Conservation (phyloP, 345 rosid species). For the Triadica sebifera region DNA sequence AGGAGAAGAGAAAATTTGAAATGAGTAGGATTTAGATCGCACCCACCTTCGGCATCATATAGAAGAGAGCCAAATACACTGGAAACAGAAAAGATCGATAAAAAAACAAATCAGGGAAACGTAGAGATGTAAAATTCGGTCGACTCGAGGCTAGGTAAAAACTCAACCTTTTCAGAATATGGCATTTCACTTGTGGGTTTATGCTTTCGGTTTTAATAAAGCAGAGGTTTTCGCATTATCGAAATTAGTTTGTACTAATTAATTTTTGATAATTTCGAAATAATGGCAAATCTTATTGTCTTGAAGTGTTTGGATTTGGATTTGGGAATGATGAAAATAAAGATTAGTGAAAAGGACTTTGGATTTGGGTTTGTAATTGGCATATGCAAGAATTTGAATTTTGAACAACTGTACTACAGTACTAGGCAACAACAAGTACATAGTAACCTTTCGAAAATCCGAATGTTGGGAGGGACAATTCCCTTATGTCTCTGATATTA, state of each 20-base stretch:
- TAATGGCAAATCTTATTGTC: neutral
- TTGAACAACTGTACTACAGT: neutral
- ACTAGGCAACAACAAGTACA: neutral
- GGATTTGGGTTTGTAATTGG: neutral
- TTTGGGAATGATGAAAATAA: neutral
- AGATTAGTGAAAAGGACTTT: too few species aligned
- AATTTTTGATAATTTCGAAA: neutral
- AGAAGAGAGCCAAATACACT: neutral
- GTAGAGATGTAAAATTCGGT: slow-evolving; percentile 7
- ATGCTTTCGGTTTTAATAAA: too few species aligned
- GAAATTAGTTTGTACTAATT: neutral
- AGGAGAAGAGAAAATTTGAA: neutral
- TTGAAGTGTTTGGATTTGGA: neutral
- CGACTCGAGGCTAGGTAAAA: neutral
- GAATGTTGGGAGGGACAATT: too few species aligned
- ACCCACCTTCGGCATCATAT: neutral
- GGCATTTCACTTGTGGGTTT: neutral
- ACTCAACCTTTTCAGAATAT: neutral
- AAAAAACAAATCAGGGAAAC: neutral
- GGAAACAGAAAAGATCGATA: neutral
- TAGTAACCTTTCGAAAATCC: too few species aligned
- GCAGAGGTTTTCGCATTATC: neutral
- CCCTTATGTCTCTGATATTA: neutral
- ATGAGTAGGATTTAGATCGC: neutral
- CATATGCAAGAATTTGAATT: too few species aligned